Percentiles rank a stretch among this genome's conserved stretches.
phyloP scores from a whole-genome alignment of 1,139 yeast genomes.

The Suhomyces wounanorum region DNA sequence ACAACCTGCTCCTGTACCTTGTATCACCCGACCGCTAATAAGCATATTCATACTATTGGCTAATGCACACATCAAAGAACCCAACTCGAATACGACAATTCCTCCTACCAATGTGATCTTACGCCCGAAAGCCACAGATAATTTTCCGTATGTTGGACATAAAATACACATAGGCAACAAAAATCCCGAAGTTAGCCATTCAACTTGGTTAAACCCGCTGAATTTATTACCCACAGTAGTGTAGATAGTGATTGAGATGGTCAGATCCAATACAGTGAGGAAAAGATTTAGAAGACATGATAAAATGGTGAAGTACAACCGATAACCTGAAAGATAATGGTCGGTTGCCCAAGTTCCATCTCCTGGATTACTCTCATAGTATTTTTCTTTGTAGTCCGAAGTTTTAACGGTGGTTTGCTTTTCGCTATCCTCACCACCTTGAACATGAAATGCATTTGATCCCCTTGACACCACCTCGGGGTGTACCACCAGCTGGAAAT shows the following conservation, averaged over 20 bases:
- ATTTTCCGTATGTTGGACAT: slow-evolving; percentile 25
- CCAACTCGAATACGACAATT: slow-evolving; percentile 23
- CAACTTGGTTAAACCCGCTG: slow-evolving; percentile 21
- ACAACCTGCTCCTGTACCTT: slow-evolving; percentile 28
- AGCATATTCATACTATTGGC: slow-evolving; percentile 25
- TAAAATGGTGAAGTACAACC: slow-evolving; percentile 16
- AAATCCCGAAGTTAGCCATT: slow-evolving; percentile 26
- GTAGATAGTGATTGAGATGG: slow-evolving; percentile 26
- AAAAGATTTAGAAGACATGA: slow-evolving; percentile 23
- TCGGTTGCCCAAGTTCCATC: slow-evolving; percentile 24
- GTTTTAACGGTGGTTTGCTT: background rate
- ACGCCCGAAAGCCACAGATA: slow-evolving; percentile 26
- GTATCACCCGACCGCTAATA: slow-evolving; percentile 26
- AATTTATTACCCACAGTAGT: slow-evolving; percentile 23
- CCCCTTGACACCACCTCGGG: background rate
- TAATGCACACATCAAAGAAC: slow-evolving; percentile 23
- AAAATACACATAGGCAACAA: slow-evolving; percentile 26
- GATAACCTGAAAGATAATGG: slow-evolving; percentile 21
- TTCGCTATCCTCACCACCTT: background rate
- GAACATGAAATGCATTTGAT: background rate
- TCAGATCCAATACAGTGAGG: slow-evolving; percentile 26
- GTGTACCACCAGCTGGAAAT: background rate
- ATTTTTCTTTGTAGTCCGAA: slow-evolving; percentile 3
- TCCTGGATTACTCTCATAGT: slow-evolving; percentile 26
- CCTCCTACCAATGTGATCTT: slow-evolving; percentile 22